Evolutionary conservation across 2,329 filamentous ascomycete genomes (phyloP).

Genomic region (Pseudocercospora macadamiae): DNA sequence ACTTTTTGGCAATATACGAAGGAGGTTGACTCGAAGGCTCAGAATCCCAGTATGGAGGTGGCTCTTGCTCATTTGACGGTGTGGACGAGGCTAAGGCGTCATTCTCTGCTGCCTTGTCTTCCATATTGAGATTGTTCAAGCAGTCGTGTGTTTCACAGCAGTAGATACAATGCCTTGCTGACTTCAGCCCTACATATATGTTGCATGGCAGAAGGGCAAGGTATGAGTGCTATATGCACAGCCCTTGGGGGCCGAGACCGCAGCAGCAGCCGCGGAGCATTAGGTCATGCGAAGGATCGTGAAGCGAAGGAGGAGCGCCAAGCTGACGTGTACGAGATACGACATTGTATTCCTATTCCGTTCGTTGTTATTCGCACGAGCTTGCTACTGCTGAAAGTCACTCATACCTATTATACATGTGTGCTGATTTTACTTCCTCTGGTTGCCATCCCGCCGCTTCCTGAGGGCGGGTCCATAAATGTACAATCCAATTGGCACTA

Average conservation of each 20-base stretch:
- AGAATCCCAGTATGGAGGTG: neutral
- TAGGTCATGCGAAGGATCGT: neutral
- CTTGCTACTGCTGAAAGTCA: no score
- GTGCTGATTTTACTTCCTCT: no score
- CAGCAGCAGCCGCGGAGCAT: neutral
- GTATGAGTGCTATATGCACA: neutral
- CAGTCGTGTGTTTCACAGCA: neutral
- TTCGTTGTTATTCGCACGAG: no score
- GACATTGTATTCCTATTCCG: no score
- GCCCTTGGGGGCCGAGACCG: neutral
- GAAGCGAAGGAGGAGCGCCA: neutral
- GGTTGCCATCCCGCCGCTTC: neutral
- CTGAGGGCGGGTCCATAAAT: neutral
- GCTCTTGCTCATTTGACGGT: neutral
- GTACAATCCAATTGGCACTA: constrained; percentile 1
- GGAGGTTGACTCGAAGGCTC: constrained; percentile 1
- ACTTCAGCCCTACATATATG: neutral
- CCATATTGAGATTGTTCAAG: neutral
- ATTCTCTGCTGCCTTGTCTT: neutral
- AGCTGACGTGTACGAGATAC: constrained; percentile 3
- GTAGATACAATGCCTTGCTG: neutral
- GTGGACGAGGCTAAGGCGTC: neutral
- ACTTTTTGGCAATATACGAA: neutral
- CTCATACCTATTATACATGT: no score
- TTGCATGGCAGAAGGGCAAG: neutral